Evolutionary conservation across 1,139 yeast species (phyloP).

Genomic region (Candida sp.): DNA sequence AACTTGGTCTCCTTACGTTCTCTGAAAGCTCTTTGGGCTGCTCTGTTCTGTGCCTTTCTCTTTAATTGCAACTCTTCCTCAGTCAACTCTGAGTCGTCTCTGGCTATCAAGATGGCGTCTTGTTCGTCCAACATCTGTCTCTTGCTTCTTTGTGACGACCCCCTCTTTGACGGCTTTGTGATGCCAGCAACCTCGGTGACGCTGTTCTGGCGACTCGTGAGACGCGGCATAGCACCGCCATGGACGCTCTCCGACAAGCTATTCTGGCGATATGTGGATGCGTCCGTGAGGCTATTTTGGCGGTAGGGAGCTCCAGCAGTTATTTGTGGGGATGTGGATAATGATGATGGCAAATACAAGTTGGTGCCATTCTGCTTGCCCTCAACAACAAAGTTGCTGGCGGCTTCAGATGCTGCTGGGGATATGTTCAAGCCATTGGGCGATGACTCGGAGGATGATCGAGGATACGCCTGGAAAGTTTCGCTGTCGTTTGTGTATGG

Average conservation of each 20-base stretch:
- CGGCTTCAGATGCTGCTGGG: constrained; percentile 17
- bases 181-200: not conserved
- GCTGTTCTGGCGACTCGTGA: not conserved
- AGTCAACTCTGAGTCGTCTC: constrained; percentile 44
- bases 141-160: constrained; percentile 16
- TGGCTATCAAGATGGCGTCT: constrained; percentile 41
- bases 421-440: constrained; percentile 11
- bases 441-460: constrained; percentile 14
- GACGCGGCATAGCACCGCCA: not conserved
- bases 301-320: not conserved
- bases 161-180: not conserved
- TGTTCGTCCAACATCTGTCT: constrained; percentile 37
- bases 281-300: not conserved
- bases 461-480: not conserved
- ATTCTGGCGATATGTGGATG: not conserved
- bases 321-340: not conserved
- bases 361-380: not conserved
- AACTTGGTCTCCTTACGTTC: constrained; percentile 81
- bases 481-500: constrained; percentile 1
- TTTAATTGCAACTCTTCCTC: constrained; percentile 57
- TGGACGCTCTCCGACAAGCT: not conserved
- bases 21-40: constrained; percentile 90
- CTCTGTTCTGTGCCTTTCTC: constrained; percentile 84
- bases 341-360: not conserved
- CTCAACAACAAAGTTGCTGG: constrained; percentile 5